Conservation (phyloP, 148 eudicot genomes). For the Rhododendron mucronatum region DNA sequence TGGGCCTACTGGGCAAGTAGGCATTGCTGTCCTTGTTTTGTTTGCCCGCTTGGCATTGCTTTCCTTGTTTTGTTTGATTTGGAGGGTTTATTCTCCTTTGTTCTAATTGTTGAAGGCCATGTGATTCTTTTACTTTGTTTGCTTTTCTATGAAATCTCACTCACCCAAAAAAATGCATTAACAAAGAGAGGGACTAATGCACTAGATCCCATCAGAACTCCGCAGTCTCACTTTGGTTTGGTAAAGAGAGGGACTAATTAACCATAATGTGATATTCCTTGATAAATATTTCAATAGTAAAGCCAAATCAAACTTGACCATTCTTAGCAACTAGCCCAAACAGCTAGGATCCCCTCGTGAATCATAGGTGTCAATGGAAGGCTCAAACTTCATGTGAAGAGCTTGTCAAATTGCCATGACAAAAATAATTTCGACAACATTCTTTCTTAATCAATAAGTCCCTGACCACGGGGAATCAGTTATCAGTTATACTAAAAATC, state of each 20-base stretch:
- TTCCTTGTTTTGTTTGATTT: background rate
- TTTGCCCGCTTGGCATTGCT: background rate
- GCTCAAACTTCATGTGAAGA: background rate
- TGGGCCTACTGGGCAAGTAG: background rate
- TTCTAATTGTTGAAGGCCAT: background rate
- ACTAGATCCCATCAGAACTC: constrained; percentile 65
- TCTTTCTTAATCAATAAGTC: background rate
- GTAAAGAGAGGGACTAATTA: background rate
- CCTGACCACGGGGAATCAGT: background rate
- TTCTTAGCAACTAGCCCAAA: background rate
- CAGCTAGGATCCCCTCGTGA: background rate
- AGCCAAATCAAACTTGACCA: background rate
- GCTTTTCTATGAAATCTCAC: background rate
- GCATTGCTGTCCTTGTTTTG: background rate
- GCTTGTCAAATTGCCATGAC: background rate
- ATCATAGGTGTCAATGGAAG: background rate
- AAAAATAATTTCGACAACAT: background rate
- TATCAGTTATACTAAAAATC: background rate
- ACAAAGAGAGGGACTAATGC: constrained; percentile 36
- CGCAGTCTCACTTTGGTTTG: constrained; percentile 14
- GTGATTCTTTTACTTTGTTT: background rate
- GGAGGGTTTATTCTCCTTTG: background rate
- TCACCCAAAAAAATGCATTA: background rate
- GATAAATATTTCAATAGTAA: background rate
- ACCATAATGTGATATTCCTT: background rate